Percentiles rank a stretch among this genome's conserved stretches.
Evolutionary conservation across 148 eudicot species (phyloP).

Genomic region (Silene conica): DNA sequence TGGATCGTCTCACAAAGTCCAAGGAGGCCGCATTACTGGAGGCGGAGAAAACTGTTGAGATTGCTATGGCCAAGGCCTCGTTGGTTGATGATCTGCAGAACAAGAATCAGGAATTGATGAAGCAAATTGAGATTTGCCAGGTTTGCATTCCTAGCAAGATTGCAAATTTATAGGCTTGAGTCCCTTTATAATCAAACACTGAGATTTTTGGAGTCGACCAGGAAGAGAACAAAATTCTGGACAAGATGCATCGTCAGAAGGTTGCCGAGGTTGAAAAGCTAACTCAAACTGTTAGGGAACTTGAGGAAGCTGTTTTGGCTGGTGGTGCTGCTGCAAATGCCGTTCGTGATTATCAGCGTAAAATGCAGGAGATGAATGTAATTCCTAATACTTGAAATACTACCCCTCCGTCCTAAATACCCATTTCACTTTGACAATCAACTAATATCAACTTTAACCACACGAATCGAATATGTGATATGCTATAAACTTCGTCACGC

Average conservation of each 20-base stretch:
- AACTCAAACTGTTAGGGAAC: constrained; percentile 84
- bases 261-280: constrained; percentile 95
- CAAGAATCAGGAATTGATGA: constrained; percentile 85
- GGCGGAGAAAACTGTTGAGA: constrained; percentile 74
- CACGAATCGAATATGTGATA: too few relatives aligned
- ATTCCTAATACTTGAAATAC: constrained; percentile 5
- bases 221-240: constrained; percentile 93
- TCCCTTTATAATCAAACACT: background rate
- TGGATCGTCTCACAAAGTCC: constrained; percentile 91
- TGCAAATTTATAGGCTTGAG: background rate
- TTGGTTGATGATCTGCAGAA: constrained; percentile 94
- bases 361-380: constrained; percentile 93
- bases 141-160: constrained; percentile 29
- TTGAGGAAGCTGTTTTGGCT: constrained; percentile 94
- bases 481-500: too few relatives aligned
- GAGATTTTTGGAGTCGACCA: constrained; percentile 27
- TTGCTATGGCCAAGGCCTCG: constrained; percentile 86
- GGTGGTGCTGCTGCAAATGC: constrained; percentile 99
- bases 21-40: constrained; percentile 94
- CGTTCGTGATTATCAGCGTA: constrained; percentile 94
- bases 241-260: constrained; percentile 91
- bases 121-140: constrained; percentile 98
- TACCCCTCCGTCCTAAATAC: too few relatives aligned
- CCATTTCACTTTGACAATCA: too few relatives aligned
- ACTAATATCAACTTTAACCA: too few relatives aligned